These are phyloP conservation scores for Chondrus crispus DNA, from an alignment of 23 red algal species.

Conservation along the genomic window DNA sequence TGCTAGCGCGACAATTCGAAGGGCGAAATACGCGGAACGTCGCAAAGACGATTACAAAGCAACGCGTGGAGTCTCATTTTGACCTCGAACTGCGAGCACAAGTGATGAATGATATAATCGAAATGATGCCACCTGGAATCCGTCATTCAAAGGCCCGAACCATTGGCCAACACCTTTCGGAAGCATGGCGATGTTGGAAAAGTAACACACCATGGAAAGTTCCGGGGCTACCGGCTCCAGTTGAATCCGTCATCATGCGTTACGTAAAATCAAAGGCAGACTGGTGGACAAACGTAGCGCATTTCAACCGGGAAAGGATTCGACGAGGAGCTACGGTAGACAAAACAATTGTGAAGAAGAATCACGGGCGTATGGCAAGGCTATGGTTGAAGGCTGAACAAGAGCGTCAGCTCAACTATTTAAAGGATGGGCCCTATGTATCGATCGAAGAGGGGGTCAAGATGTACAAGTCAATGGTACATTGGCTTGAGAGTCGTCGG, in stretches of 20 bases:
- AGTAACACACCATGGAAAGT: constrained; percentile 96
- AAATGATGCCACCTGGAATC: constrained; percentile 93
- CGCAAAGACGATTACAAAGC: constrained; percentile 92
- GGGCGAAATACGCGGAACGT: constrained; percentile 75
- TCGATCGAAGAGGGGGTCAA: constrained; percentile 86
- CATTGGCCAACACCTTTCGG: constrained; percentile 87
- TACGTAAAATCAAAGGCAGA: constrained; percentile 95
- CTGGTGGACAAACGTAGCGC: constrained; percentile 94
- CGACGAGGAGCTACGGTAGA: constrained; percentile 90
- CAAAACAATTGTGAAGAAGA: constrained; percentile 97
- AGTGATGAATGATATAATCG: constrained; percentile 84
- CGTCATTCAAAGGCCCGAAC: constrained; percentile 66
- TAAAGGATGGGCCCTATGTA: constrained; percentile 90
- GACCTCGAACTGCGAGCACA: constrained; percentile 87
- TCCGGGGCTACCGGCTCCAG: constrained; percentile 73
- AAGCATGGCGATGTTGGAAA: constrained; percentile 98
- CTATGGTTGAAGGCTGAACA: constrained; percentile 92
- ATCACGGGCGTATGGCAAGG: constrained; percentile 88
- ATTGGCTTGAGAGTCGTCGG: constrained; percentile 85
- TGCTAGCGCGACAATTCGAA: constrained; percentile 97
- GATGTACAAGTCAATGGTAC: constrained; percentile 86
- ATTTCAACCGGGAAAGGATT: constrained; percentile 76
- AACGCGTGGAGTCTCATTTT: constrained; percentile 97
- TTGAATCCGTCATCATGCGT: constrained; percentile 88
- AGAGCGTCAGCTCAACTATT: constrained; percentile 83